Base-by-base conservation (phyloP, 257 asterid species). In the Nemophila menziesii region DNA sequence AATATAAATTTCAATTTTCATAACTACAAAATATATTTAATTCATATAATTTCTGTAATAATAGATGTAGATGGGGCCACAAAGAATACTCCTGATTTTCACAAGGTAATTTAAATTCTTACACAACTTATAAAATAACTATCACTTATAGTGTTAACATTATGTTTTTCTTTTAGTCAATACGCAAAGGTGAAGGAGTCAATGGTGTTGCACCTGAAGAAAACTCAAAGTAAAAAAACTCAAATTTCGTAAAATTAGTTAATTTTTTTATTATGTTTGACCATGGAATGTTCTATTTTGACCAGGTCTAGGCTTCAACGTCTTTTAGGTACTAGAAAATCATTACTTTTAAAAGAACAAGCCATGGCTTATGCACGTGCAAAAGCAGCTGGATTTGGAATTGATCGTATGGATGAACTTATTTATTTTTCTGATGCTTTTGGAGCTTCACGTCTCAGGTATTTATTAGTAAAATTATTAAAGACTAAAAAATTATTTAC, bases 351-450 rank as follows among this genome's bases (percentile, higher is more conserved):
- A 64, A 85, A 85, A 67, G 93, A 85, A 62, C 92, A 85, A 61
- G 93, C 93, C 55, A 80, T 85, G 95, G 93, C 92, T 45, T 80
- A 72, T 64, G 93, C 93, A 7, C 82, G 95, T 52, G 95, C 95
- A 26, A 79, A 79, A 13, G 95, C 81, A 58, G 95, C 87, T 5
- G 95, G 93, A 43, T 85, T 80, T 57, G 87, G 75, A 49, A 70
- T 85, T 46, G 92, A 78, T 34, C 51, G 62, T 39, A 56, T 80
- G 46, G 80, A 80, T 48, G 90, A 85, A 59, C 92, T 85, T 29
- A 60, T 81, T 44, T 70, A 69, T 72, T 80, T 85, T 62, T 78
- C 92, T 20, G 85, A 85, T 48, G 53, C 72, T n/a, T 85, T 80
- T 58, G 95, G 93, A 39, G 95, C 93, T 68, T 60, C 72, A 13